Conservation (phyloP, 768 basidiomycete species). For the Sistotremastrum niveocremeum region DNA sequence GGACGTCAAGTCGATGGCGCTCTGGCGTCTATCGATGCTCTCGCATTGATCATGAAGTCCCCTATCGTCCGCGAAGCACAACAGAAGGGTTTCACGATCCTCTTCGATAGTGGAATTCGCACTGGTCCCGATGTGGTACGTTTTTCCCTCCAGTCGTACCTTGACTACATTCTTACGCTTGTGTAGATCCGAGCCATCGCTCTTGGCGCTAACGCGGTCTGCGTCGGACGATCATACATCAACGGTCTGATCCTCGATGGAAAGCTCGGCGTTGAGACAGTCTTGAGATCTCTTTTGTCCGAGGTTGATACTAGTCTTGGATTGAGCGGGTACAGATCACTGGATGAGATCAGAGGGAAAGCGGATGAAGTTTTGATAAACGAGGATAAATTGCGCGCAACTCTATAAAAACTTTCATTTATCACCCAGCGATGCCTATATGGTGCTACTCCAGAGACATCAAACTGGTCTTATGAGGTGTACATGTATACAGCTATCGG, state of each 20-base stretch:
- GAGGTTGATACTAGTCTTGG: conserved; percentile 57
- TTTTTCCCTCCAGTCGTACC: conserved; percentile 8
- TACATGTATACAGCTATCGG: no score
- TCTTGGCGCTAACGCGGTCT: conserved; percentile 70
- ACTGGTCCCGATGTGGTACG: conserved; percentile 57
- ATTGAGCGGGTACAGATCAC: conserved; percentile 39
- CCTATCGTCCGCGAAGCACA: conserved; percentile 44
- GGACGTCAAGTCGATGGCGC: conserved; percentile 51
- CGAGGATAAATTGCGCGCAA: conserved; percentile 14
- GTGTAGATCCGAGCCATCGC: conserved; percentile 58
- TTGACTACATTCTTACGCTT: no score
- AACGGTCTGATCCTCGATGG: conserved; percentile 62
- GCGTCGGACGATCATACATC: conserved; percentile 65
- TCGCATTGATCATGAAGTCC: conserved; percentile 55
- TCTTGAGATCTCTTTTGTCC: conserved; percentile 51
- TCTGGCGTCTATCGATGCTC: conserved; percentile 56
- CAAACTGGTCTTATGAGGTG: no score
- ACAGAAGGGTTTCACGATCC: conserved; percentile 44
- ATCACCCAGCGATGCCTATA: no score
- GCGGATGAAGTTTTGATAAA: conserved; percentile 36
- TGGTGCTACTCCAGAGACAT: no score
- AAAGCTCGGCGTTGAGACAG: conserved; percentile 62
- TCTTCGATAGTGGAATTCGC: conserved; percentile 64
- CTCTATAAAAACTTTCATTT: no score
- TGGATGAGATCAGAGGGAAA: conserved; percentile 53